Conservation (phyloP, 148 eudicot species). For the Chenopodium quinoa region DNA sequence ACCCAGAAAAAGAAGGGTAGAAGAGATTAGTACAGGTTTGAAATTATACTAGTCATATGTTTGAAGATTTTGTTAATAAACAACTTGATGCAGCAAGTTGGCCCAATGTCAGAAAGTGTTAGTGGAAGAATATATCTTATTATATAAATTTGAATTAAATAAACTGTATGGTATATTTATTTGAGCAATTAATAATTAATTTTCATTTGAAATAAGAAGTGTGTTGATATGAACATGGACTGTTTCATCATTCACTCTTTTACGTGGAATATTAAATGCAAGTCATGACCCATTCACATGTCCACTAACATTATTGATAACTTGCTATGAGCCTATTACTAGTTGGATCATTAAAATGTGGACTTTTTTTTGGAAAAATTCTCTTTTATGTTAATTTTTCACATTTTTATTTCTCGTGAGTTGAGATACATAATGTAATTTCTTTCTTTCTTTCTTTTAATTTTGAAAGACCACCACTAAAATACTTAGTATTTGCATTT, state of each 20-base stretch:
- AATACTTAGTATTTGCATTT: too few species aligned
- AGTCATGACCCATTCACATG: neutral
- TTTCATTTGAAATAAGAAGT: neutral
- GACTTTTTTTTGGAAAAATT: too few species aligned
- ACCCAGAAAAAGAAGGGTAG: neutral
- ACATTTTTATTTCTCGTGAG: too few species aligned
- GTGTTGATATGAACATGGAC: neutral
- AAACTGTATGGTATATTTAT: neutral
- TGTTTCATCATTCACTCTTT: neutral
- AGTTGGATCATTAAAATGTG: neutral
- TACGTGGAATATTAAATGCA: neutral
- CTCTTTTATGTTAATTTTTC: too few species aligned
- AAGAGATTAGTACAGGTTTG: slow-evolving; percentile 6
- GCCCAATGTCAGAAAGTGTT: slow-evolving; percentile 19
- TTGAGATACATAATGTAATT: too few species aligned
- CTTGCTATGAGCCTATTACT: too few species aligned
- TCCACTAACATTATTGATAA: neutral
- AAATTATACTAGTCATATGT: slow-evolving; percentile 15
- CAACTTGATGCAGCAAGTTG: slow-evolving; percentile 19
- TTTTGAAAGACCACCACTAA: too few species aligned
- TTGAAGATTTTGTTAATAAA: neutral
- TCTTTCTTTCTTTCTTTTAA: too few species aligned
- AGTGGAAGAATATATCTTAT: slow-evolving; percentile 15
- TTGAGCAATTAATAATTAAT: neutral
- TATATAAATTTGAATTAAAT: neutral